Evolutionary conservation across 805 yeast species (phyloP).

Genomic region (Cephaloascus fragrans): DNA sequence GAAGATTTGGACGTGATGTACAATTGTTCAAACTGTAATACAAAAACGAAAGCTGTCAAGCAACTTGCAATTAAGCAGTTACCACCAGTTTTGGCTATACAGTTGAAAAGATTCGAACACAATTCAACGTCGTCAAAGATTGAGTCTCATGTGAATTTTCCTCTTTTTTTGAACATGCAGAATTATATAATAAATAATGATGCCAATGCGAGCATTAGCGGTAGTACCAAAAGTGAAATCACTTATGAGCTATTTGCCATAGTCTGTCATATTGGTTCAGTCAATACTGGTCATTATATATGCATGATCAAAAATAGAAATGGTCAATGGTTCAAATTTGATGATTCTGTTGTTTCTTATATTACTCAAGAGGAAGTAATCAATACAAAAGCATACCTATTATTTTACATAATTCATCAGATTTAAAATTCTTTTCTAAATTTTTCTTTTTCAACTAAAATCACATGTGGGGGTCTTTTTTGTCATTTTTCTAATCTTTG

Average conservation of each 20-base stretch:
- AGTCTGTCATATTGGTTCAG: slow-evolving; percentile 84
- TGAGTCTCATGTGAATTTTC: slow-evolving; percentile 66
- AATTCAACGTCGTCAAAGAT: slow-evolving; percentile 52
- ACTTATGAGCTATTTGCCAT: slow-evolving; percentile 80
- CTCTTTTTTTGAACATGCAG: slow-evolving; percentile 62
- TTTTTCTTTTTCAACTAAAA: too few relatives aligned
- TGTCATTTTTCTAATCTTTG: not conserved
- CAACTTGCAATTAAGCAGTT: slow-evolving; percentile 56
- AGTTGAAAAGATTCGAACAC: slow-evolving; percentile 74
- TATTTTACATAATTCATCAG: slow-evolving; percentile 55
- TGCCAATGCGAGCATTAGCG: slow-evolving; percentile 1
- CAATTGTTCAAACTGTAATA: slow-evolving; percentile 58
- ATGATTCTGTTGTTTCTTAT: slow-evolving; percentile 73
- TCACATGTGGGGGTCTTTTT: too few relatives aligned
- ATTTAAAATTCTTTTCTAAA: slow-evolving; percentile 13
- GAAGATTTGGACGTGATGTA: slow-evolving; percentile 73
- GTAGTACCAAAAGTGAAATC: slow-evolving; percentile 22
- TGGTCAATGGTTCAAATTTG: slow-evolving; percentile 84
- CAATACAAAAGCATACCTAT: slow-evolving; percentile 66
- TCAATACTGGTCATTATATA: slow-evolving; percentile 92
- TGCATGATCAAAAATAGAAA: slow-evolving; percentile 64
- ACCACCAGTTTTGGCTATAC: slow-evolving; percentile 76
- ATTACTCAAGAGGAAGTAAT: slow-evolving; percentile 58
- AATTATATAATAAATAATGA: slow-evolving; percentile 30
- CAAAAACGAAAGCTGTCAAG: slow-evolving; percentile 55